Percentiles rank a stretch among this genome's conserved stretches.
Conservation (phyloP, 2,329 filamentous ascomycete species). For the Bipolaris bicolor region DNA sequence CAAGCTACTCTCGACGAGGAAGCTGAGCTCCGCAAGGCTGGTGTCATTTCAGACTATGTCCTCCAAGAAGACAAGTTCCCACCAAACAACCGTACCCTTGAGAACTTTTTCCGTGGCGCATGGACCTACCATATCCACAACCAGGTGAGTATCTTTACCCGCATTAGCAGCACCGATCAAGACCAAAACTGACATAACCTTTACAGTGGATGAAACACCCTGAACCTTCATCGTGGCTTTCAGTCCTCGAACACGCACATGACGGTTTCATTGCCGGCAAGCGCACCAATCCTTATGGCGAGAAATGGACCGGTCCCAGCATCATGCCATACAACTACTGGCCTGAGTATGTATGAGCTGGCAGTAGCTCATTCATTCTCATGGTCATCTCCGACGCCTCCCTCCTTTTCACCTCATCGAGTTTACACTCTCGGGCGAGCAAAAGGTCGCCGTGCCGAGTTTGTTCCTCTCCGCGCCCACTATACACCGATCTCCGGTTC, state of each 20-base stretch:
- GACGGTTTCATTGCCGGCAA: constrained; percentile 60
- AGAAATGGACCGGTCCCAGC: constrained; percentile 59
- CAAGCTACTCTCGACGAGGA: constrained; percentile 50
- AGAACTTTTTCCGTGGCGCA: constrained; percentile 63
- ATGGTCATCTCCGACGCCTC: background rate
- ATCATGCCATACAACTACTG: constrained; percentile 58
- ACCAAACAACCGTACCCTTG: constrained; percentile 62
- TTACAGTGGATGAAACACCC: constrained; percentile 61
- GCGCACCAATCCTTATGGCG: constrained; percentile 60
- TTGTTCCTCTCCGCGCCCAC: background rate
- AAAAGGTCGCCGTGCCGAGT: constrained; percentile 30
- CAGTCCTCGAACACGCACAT: constrained; percentile 60
- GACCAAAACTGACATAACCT: constrained; percentile 29
- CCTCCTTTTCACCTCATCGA: constrained; percentile 8
- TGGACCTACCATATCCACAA: constrained; percentile 66
- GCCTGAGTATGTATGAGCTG: constrained; percentile 56
- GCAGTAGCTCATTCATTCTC: background rate
- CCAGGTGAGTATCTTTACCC: constrained; percentile 51
- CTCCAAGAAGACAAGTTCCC: constrained; percentile 60
- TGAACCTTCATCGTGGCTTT: constrained; percentile 63
- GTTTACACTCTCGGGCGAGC: constrained; percentile 12
- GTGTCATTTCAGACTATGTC: constrained; percentile 53
- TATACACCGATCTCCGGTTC: background rate
- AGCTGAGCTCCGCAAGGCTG: constrained; percentile 49
- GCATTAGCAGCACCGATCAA: constrained; percentile 5